Evolutionary conservation across 352 stramenopile species (phyloP).

Genomic region (Globisporangium yorkense): DNA sequence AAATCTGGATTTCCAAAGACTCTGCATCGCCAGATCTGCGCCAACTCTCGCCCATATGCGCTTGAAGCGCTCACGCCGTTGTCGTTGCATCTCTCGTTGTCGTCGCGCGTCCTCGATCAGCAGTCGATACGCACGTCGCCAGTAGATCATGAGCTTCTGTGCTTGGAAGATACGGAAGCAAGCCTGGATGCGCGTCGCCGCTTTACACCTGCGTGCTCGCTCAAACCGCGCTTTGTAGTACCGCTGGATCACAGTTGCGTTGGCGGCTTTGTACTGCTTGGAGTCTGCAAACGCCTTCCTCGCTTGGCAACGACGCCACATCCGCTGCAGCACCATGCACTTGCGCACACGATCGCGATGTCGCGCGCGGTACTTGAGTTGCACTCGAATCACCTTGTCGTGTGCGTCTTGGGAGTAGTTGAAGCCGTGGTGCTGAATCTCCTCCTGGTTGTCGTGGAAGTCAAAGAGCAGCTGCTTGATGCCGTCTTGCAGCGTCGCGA

Average conservation of each 20-base stretch:
- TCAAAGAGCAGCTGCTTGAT: slow-evolving; percentile 40
- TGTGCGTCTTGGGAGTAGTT: slow-evolving; percentile 41
- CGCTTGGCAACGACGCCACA: slow-evolving; percentile 26
- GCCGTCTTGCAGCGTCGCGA: slow-evolving; percentile 36
- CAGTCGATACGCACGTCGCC: slow-evolving; percentile 26
- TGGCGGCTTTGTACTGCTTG: slow-evolving; percentile 16
- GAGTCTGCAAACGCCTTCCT: slow-evolving; percentile 5
- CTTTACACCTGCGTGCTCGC: slow-evolving; percentile 7
- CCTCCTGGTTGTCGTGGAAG: slow-evolving; percentile 29
- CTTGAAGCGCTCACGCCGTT: neutral
- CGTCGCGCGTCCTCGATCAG: slow-evolving; percentile 17
- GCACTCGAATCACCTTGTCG: slow-evolving; percentile 22
- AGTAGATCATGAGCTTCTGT: slow-evolving; percentile 31
- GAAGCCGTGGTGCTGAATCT: slow-evolving; percentile 23
- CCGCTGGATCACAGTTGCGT: slow-evolving; percentile 28
- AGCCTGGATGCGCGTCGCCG: slow-evolving; percentile 29
- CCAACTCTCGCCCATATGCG: slow-evolving; percentile 4
- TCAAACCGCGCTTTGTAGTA: slow-evolving; percentile 23
- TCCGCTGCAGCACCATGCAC: slow-evolving; percentile 26
- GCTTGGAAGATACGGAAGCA: slow-evolving; percentile 35
- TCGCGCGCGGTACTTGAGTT: slow-evolving; percentile 28
- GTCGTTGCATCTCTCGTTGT: slow-evolving; percentile 6
- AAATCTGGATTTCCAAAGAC: slow-evolving; percentile 8
- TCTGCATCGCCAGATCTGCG: neutral
- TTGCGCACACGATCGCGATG: slow-evolving; percentile 22